Evolutionary conservation across 805 yeast species (phyloP), one percentile per base, ranked within the genome.

Genomic region (Nematodospora valgi): DNA sequence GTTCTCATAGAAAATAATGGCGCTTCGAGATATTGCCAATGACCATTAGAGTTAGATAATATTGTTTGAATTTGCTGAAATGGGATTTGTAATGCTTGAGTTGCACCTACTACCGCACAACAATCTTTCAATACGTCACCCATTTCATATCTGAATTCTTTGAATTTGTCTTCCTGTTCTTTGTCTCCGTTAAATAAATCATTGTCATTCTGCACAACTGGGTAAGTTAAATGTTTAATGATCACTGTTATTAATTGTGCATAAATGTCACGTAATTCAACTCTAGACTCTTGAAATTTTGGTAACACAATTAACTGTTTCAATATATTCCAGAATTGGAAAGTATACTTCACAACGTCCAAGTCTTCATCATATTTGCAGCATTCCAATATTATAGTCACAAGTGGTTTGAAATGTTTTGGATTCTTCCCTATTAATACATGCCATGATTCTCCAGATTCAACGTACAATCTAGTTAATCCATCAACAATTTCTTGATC

Each of bases 61-160:
- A 62, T 32, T n/a, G 53, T 35, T 45, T 75, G 76, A 32, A 88
- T 74, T 48, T 71, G 74, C 23, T 64, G 62, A 48, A 79, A 82
- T 13, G 96, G 95, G 35, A 85, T 80, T 15, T 63, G 58, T 23
- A 93, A 66, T 0, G 96, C 87, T 26, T 60, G 65, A 7, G 74
- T 62, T 3, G 94, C 70, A 1, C 98, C 98, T 27, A 86, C 79
- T 3, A 93, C 91, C 2, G 86, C 85, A 48, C 97, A 86, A 64
- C 98, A 88, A 54, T 88, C 95, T 54, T 94, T 94, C 42, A 93
- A 64, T n/a, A 91, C 96, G 56, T 93, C 98, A 24, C 98, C 98
- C 85, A 93, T 86, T 38, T 87, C 96, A 59, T 93, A 93, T 51
- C 99, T 74, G 61, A 91, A 93, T 40, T 87, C 94, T 51, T 86